Evolutionary conservation across 2,329 filamentous ascomycete genomes (phyloP).

Genomic region (Domatiomyces catenatus): DNA sequence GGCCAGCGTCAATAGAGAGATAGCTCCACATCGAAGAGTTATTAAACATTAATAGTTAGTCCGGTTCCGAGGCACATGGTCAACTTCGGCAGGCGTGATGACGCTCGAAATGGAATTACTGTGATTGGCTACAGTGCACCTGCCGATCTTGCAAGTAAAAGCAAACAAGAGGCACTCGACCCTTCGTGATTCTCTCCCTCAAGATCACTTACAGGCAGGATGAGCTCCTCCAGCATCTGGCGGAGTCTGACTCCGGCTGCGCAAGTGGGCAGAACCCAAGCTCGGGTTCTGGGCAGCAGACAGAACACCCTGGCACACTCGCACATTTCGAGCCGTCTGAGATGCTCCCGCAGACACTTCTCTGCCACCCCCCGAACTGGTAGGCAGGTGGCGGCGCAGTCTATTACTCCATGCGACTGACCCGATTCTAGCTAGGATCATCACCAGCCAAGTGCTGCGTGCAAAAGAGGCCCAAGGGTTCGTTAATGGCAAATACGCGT

Average conservation of each 20-base stretch:
- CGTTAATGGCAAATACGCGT: conserved; percentile 41
- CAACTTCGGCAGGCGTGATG: neutral
- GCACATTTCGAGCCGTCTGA: conserved; percentile 34
- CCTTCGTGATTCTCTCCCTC: conserved; percentile 10
- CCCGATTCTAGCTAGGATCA: conserved; percentile 53
- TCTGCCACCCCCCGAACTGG: conserved; percentile 70
- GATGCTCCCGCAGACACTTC: conserved; percentile 59
- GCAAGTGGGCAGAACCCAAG: conserved; percentile 25
- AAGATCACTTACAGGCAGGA: conserved; percentile 20
- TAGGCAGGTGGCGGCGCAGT: conserved; percentile 31
- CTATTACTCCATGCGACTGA: conserved; percentile 3
- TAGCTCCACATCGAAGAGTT: neutral
- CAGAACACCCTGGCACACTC: neutral
- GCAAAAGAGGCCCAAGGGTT: conserved; percentile 86
- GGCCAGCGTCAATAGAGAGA: neutral
- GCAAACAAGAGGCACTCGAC: conserved; percentile 17
- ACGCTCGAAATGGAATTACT: neutral
- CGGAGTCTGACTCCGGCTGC: conserved; percentile 35
- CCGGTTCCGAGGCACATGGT: neutral
- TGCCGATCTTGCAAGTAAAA: neutral
- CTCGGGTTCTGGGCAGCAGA: neutral
- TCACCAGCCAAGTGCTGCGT: conserved; percentile 69
- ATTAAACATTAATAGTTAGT: neutral
- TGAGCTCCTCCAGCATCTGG: conserved; percentile 33
- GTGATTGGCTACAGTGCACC: neutral